Conservation (phyloP, 805 yeast genomes). For the Danielia oregonensis region DNA sequence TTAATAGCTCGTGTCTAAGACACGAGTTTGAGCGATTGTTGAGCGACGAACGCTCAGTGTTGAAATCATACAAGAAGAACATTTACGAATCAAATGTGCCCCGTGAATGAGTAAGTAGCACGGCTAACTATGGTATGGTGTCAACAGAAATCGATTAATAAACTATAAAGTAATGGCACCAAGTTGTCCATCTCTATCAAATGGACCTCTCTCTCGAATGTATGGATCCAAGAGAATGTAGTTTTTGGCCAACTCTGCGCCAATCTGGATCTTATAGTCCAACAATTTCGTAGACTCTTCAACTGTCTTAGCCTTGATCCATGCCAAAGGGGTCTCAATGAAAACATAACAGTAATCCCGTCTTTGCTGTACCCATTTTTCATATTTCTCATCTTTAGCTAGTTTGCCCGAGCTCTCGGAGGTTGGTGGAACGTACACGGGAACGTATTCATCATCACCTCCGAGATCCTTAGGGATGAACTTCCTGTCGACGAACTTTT, state of each 20-base stretch:
- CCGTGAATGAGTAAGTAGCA: too few relatives aligned
- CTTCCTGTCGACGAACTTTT: slow-evolving; percentile 53
- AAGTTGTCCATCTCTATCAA: slow-evolving; percentile 16
- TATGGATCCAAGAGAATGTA: slow-evolving; percentile 53
- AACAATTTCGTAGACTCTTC: slow-evolving; percentile 47
- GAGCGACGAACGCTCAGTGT: slow-evolving; percentile 7
- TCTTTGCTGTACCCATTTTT: slow-evolving; percentile 49
- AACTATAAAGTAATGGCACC: slow-evolving; percentile 8
- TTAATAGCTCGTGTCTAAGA: too few relatives aligned
- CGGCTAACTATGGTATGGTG: slow-evolving; percentile 4
- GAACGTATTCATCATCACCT: slow-evolving; percentile 61
- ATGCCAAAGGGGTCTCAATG: slow-evolving; percentile 62
- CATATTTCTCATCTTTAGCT: slow-evolving; percentile 39
- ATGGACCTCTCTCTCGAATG: slow-evolving; percentile 15
- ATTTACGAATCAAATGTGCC: too few relatives aligned
- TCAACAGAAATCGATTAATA: slow-evolving; percentile 8
- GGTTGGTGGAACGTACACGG: slow-evolving; percentile 62
- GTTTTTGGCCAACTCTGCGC: slow-evolving; percentile 53
- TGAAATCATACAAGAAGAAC: too few relatives aligned
- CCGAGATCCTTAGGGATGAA: slow-evolving; percentile 71
- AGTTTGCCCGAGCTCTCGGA: slow-evolving; percentile 42
- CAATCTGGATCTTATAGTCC: slow-evolving; percentile 51
- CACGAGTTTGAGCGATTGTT: slow-evolving; percentile 4
- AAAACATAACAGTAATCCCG: slow-evolving; percentile 34
- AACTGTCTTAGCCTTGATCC: slow-evolving; percentile 67